Evolutionary conservation across 768 basidiomycete genomes (phyloP), one percentile per base, ranked within the genome.

Genomic region (Tylopilus cervinicoccineus): DNA sequence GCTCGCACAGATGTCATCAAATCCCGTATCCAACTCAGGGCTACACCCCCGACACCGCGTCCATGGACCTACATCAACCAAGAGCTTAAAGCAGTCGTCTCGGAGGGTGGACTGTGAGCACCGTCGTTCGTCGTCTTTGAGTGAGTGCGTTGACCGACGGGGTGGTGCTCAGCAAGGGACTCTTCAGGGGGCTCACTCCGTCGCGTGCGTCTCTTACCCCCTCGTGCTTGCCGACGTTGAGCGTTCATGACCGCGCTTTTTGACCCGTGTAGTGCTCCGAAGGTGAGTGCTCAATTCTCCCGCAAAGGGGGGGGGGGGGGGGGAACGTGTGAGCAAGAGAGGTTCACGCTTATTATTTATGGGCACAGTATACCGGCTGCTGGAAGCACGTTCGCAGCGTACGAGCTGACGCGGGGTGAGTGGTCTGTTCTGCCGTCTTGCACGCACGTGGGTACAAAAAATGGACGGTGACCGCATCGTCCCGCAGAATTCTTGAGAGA

Each of bases 381-480:
- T 12, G 93, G 82, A 36, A 84, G 85, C 55, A 96, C 93, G 4
- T 95, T 96, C 56, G 85, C 88, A 11, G 87, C 88, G 0, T 96
- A 87, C 59, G 93, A 96, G 65, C 60, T 93, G 23, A 89, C 84
- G 0, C 70, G 89, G 72, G 85, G 84, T 83, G 44, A 47, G 76
- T 57, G 5, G 3, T 49, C 12, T 14, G 13, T 2, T 17, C 11
- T 20, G 4, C 4, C 26, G 5, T 28, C 3, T 22, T 14, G 22
- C 10, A 2, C 3, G 29, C 23, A 12, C 33, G n/a, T 39, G 31
- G 12, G n/a, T 2, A 8, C 22, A 1, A 23, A 7, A 17, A 19
- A 17, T 19, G 1, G 13, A 17, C 10, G 1, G 28, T 48, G 29
- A 45, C 26, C 27, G 16, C 11, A 2, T 20, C 26, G 2, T 6